Evolutionary conservation across 768 basidiomycete genomes (phyloP), one percentile per base, ranked within the genome.

Genomic region (Boletus huronensis): DNA sequence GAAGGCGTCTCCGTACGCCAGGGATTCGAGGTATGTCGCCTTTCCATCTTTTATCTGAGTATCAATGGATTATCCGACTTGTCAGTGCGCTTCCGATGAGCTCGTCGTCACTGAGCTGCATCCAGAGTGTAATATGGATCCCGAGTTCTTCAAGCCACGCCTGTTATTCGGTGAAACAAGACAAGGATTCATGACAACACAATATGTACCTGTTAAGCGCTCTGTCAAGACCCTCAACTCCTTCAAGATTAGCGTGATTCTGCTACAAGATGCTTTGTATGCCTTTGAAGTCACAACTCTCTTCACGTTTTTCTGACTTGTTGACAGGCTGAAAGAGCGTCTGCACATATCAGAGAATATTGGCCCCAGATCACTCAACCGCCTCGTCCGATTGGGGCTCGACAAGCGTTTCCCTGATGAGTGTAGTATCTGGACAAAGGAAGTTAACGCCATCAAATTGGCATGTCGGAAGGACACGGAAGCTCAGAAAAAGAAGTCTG

Each of bases 1-100:
- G 83, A 84, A 63, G 67, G 70, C 17, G 79, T 81, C 7, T 63
- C 69, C 0, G 60, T 68, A 14, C 70, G 73, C 23, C 67, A 66
- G n/a, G 82, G 81, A 7, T 82, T 83, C 56, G 68, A 65, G 53
- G 82, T 79, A 54, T 21, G 70, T 56, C 21, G 2, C 11, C 17
- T 38, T 9, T 1, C 6, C 14, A 17, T 19, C 34, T 1, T 32
- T 21, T 17, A 35, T 42, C 1, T 6, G 7, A 11, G 19, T 6
- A 26, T 31, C 3, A 6, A 34, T 6, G 6, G 17, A 36, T 16
- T 34, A 17, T 11, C 29, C 6, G 6, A 25, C 21, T 13, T 38
- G 11, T 21, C 26, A 63, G 66, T 57, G 59, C 26, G 26, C 48
- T 16, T 61, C 59, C 23, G 68, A 68, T 48, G 51, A 63, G 16